phyloP scores from a whole-genome alignment of 139 green algal species.

The Tetradesmus lagerheimii region DNA sequence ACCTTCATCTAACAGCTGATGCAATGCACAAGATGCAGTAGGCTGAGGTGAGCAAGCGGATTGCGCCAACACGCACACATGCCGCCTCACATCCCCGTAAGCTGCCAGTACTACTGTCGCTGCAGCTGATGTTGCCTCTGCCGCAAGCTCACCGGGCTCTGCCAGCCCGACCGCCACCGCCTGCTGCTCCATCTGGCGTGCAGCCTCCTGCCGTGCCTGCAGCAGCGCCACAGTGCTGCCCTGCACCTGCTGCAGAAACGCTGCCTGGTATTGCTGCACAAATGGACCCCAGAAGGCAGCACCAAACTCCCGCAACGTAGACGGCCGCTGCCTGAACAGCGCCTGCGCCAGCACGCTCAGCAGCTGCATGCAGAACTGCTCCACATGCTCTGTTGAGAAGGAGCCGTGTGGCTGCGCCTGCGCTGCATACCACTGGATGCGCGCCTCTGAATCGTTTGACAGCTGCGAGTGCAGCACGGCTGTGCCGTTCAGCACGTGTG shows the following conservation, averaged over 20 bases:
- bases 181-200: conserved; percentile 38
- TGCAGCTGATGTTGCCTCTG: neutral
- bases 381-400: conserved; percentile 18
- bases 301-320: conserved; percentile 39
- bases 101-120: no score
- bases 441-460: neutral
- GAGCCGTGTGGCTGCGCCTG: neutral
- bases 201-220: conserved; percentile 41
- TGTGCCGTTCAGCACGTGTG: conserved; percentile 21
- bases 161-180: conserved; percentile 22
- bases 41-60: no score
- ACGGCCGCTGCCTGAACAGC: conserved; percentile 32
- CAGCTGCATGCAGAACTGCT: conserved; percentile 44
- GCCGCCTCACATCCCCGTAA: no score
- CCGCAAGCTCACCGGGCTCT: conserved; percentile 5
- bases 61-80: no score
- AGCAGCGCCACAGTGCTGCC: conserved; percentile 18
- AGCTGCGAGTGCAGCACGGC: conserved; percentile 22
- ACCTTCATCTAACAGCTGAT: no score
- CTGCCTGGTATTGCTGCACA: conserved; percentile 23
- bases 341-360: conserved; percentile 36
- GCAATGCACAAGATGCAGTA: no score
- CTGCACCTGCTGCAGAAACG: conserved; percentile 41
- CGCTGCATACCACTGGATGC: conserved; percentile 29
- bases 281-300: conserved; percentile 34